Percentiles rank a stretch among this genome's conserved stretches.
These are phyloP conservation scores for Colletotrichum musicola DNA, from an alignment of 2,329 filamentous ascomycete genomes.

Conservation along the genomic window DNA sequence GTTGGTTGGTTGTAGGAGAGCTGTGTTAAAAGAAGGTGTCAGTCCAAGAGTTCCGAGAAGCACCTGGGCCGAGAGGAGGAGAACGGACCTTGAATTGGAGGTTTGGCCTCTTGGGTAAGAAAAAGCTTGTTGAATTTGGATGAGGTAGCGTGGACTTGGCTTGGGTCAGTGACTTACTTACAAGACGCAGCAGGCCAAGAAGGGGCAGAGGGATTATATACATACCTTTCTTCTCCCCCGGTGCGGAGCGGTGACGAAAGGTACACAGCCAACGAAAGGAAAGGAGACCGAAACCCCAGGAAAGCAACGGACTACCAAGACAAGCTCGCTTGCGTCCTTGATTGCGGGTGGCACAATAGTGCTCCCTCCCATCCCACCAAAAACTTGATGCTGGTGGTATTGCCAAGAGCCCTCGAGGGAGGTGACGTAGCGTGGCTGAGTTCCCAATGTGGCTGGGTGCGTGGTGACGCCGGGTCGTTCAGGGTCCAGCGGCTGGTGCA, in stretches of 20 bases:
- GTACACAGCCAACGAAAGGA: slow-evolving; percentile 13
- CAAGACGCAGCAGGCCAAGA: slow-evolving; percentile 2
- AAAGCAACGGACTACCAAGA: slow-evolving; percentile 1
- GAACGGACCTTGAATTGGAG: neutral
- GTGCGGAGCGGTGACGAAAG: slow-evolving; percentile 27
- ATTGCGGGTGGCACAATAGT: slow-evolving; percentile 2
- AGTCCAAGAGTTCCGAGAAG: neutral
- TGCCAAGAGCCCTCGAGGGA: slow-evolving; percentile 17
- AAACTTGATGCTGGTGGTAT: slow-evolving; percentile 21
- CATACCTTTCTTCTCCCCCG: neutral
- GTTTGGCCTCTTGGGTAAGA: neutral
- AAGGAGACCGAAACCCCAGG: neutral
- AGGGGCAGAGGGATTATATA: slow-evolving; percentile 13
- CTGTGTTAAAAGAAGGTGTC: neutral
- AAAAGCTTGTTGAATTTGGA: slow-evolving; percentile 8
- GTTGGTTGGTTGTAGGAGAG: no score
- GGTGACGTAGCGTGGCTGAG: slow-evolving; percentile 30
- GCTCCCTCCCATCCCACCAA: neutral
- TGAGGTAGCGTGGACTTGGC: slow-evolving; percentile 3
- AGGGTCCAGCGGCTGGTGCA: neutral
- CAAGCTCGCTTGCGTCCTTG: slow-evolving; percentile 26
- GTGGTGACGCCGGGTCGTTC: neutral
- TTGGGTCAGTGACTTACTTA: neutral
- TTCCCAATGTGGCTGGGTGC: slow-evolving; percentile 7
- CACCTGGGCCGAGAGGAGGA: no score